Evolutionary conservation across 371 early-diverging fungal species (phyloP), one percentile per base, ranked within the genome.

Genomic region (Cokeromyces recurvatus): DNA sequence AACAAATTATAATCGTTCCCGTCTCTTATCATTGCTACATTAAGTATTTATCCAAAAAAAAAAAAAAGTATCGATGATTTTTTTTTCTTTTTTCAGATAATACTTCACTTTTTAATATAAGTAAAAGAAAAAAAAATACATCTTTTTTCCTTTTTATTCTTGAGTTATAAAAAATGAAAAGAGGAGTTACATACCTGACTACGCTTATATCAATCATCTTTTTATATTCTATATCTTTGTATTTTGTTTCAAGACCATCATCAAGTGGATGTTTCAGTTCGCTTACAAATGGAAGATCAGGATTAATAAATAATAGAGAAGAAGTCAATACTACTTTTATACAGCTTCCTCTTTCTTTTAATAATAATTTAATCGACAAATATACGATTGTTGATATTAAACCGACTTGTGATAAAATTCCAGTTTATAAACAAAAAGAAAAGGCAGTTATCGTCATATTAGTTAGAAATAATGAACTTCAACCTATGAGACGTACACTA

Each of bases 391-490:
- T 7, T 11, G 29, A 27, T 27, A 36, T 15, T 3, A 11, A 27
- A 16, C 24, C n/a, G 4, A n/a, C 23, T 20, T 29, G 21, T 4
- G 11, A 5, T 32, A 12, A 11, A 10, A 32, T 31, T n/a, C n/a
- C n/a, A n/a, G n/a, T n/a, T n/a, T n/a, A n/a, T n/a, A n/a, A n/a
- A n/a, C n/a, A n/a, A n/a, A 53, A 49, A 36, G 72, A 61, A 19
- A 71, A 68, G 35, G 72, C 72, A 4, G 72, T 58, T 5, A 68
- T 79, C 50, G 88, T 86, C 10, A 64, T 84, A 7, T 60, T 89
- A 15, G 74, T 79, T 9, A 68, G 90, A 62, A 94, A 95, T 66
- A 60, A 62, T 16, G 95, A 97, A 32, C 55, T 90, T 39, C 53
- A 78, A 24, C 77, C 76, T 0, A 81, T 95, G 71, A 74, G 78